Conservation (phyloP, 768 basidiomycete genomes). For the Obba rivulosa region DNA sequence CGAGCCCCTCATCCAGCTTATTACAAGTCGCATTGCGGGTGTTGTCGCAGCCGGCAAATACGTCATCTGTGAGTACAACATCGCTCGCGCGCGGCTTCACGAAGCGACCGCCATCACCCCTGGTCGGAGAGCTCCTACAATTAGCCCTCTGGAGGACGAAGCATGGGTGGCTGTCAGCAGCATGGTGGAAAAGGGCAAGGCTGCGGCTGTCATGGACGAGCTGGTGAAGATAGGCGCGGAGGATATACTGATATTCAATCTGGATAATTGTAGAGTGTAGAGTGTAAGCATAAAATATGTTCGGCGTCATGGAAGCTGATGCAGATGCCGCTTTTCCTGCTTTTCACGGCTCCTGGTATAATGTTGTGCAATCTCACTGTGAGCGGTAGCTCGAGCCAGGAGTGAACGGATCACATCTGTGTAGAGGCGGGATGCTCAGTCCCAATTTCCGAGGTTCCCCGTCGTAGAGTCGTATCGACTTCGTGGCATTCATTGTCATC, state of each 20-base stretch:
- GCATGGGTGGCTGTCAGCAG: slow-evolving; percentile 89
- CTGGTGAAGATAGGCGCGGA: slow-evolving; percentile 80
- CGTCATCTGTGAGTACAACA: slow-evolving; percentile 90
- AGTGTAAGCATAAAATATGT: too few species aligned
- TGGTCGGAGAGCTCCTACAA: slow-evolving; percentile 83
- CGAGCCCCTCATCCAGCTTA: slow-evolving; percentile 63
- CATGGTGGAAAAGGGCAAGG: slow-evolving; percentile 83
- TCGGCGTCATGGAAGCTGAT: too few species aligned
- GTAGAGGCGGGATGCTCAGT: too few species aligned
- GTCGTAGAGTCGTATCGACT: too few species aligned
- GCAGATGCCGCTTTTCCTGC: too few species aligned
- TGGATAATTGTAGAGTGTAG: slow-evolving; percentile 92
- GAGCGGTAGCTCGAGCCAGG: too few species aligned
- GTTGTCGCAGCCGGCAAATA: slow-evolving; percentile 86
- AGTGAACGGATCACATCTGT: too few species aligned
- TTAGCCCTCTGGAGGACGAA: slow-evolving; percentile 75
- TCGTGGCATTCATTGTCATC: too few species aligned
- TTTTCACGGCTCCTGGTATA: too few species aligned
- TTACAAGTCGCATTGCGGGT: slow-evolving; percentile 86
- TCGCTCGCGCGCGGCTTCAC: slow-evolving; percentile 57
- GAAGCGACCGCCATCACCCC: slow-evolving; percentile 74
- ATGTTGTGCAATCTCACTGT: too few species aligned
- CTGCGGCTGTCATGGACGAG: slow-evolving; percentile 86
- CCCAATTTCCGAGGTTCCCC: too few species aligned
- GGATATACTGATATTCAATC: slow-evolving; percentile 83